Conservation (phyloP, 345 rosid genomes). For the Mangifera indica region DNA sequence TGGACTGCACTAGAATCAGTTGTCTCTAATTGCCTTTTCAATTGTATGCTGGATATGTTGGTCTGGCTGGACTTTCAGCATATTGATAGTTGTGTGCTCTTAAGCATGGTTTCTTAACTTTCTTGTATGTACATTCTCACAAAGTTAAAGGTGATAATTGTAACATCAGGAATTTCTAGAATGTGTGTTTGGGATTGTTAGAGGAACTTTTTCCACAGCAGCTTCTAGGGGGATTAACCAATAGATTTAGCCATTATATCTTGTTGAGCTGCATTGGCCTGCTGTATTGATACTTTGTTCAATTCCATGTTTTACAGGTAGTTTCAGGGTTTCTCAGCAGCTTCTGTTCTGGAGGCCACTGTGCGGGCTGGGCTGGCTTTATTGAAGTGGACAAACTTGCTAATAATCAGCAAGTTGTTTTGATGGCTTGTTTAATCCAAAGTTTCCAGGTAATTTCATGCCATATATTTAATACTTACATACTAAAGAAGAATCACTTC, state of each 20-base stretch:
- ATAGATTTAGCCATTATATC: neutral
- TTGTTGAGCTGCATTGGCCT: neutral
- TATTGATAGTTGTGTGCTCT: neutral
- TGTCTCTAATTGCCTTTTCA: neutral
- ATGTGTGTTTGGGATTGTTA: neutral
- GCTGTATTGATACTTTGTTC: neutral
- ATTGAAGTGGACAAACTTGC: neutral
- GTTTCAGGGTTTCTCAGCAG: neutral
- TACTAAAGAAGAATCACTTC: no score
- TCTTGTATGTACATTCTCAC: neutral
- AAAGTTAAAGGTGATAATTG: no score
- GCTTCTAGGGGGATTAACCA: neutral
- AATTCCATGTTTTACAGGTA: neutral
- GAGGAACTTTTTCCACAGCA: neutral
- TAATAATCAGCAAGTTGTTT: neutral
- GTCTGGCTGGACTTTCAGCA: neutral
- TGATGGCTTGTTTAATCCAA: neutral
- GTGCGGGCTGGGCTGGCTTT: neutral
- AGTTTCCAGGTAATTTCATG: neutral
- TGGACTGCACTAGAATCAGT: neutral
- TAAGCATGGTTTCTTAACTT: neutral
- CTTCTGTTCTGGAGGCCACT: neutral
- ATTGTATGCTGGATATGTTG: neutral
- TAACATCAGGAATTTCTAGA: no score
- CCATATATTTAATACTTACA: no score